These are phyloP conservation scores for Fusarium goolgardi DNA, from an alignment of 2,329 filamentous ascomycete genomes.

Conservation along the genomic window DNA sequence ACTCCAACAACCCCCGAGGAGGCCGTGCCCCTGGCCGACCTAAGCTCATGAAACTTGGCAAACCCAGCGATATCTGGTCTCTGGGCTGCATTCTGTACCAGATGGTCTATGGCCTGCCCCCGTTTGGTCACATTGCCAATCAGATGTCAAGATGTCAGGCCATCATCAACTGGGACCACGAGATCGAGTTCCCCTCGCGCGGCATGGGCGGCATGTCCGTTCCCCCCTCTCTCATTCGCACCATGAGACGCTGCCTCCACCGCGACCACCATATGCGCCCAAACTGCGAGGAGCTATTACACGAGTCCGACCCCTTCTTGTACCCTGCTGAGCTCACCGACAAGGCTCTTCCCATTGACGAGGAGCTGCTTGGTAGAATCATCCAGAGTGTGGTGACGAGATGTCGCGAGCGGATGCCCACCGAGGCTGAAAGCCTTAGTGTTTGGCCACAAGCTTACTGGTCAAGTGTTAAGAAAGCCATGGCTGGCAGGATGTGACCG, in stretches of 20 bases:
- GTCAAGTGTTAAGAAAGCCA: conserved; percentile 67
- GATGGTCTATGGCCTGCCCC: conserved; percentile 96
- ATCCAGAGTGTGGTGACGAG: conserved; percentile 71
- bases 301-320: conserved; percentile 70
- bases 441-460: conserved; percentile 73
- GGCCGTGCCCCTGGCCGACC: conserved; percentile 57
- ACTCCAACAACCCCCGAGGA: conserved; percentile 76
- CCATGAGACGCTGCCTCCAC: conserved; percentile 71
- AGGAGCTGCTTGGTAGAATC: conserved; percentile 71
- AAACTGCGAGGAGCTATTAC: conserved; percentile 71
- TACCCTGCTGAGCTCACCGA: conserved; percentile 69
- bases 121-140: conserved; percentile 91
- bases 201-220: conserved; percentile 74
- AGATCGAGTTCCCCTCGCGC: conserved; percentile 76
- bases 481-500: conserved; percentile 50
- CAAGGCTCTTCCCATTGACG: conserved; percentile 68
- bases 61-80: conserved; percentile 96
- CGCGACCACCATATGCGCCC: conserved; percentile 72
- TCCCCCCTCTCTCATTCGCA: conserved; percentile 68
- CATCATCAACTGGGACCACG: conserved; percentile 82
- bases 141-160: conserved; percentile 87
- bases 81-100: conserved; percentile 97
- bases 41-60: conserved; percentile 94
- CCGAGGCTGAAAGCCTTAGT: conserved; percentile 65
- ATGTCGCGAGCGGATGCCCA: conserved; percentile 68